Percentiles rank a stretch among this genome's conserved stretches.
phyloP scores from a whole-genome alignment of 192 early-diverging fungal species.

The Entomortierella chlamydospora region DNA sequence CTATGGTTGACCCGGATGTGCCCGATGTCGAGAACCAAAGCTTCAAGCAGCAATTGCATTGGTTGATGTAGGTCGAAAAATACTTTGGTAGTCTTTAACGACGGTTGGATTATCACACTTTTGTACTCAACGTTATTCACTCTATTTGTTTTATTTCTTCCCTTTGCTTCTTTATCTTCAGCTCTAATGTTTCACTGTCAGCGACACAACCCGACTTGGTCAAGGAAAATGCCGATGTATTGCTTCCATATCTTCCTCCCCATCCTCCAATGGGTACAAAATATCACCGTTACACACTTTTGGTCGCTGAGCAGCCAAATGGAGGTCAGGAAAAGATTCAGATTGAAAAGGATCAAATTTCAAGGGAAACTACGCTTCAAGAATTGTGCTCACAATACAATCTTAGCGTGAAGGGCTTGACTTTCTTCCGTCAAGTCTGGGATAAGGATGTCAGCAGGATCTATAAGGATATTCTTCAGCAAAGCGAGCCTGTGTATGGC shows the following conservation, averaged over 20 bases:
- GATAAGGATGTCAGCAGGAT: slow-evolving; percentile 61
- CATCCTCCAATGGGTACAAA: slow-evolving; percentile 83
- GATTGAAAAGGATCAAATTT: slow-evolving; percentile 32
- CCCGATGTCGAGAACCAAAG: slow-evolving; percentile 72
- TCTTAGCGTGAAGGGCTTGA: slow-evolving; percentile 56
- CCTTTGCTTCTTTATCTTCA: slow-evolving; percentile 3
- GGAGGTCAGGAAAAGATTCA: slow-evolving; percentile 62
- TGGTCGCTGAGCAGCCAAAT: slow-evolving; percentile 73
- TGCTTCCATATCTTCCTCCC: slow-evolving; percentile 75
- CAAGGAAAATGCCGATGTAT: slow-evolving; percentile 56
- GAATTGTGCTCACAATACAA: slow-evolving; percentile 55
- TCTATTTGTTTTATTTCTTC: background rate
- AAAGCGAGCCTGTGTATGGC: slow-evolving; percentile 64
- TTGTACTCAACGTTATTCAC: too few relatives aligned
- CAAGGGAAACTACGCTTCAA: slow-evolving; percentile 41
- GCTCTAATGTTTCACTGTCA: slow-evolving; percentile 71
- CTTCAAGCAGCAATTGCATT: slow-evolving; percentile 80
- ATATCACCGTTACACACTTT: slow-evolving; percentile 78
- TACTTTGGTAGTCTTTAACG: background rate
- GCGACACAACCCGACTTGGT: slow-evolving; percentile 57
- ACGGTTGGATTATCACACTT: too few relatives aligned
- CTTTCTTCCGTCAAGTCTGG: slow-evolving; percentile 71
- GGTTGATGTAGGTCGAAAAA: slow-evolving; percentile 69
- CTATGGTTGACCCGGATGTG: slow-evolving; percentile 75
- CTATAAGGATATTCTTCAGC: slow-evolving; percentile 61